Base-by-base conservation (phyloP, 352 stramenopile genomes). In the Globisporangium cystogenes region DNA sequence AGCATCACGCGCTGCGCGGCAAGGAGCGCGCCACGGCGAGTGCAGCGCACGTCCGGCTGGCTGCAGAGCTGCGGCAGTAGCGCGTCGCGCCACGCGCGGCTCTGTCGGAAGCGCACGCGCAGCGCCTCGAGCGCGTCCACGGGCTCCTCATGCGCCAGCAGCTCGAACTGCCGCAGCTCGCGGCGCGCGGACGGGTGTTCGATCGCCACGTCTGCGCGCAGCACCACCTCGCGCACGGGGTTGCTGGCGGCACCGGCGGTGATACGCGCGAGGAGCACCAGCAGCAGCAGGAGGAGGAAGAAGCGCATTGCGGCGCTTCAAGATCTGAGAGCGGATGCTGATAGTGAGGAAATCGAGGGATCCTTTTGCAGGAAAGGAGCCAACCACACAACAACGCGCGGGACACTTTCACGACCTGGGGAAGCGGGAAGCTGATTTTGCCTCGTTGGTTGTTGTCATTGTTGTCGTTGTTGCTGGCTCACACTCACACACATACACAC, bases 71-170 rank as follows among this genome's bases (percentile, higher is more conserved):
- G 68, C 35, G 67, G 51, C 15, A 85, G 48, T n/a, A 82, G 60
- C 24, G 57, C 27, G 21, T 71, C 29, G 26, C 73, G 71, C 66
- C 73, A 85, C 16, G 39, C 51, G 1, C 43, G 55, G 23, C 50
- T 64, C 26, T 83, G 69, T 14, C 47, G 37, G 47, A 82, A 68
- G 4, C 60, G 56, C 26, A 55, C 23, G 21, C 76, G 76, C 57
- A 87, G 79, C 21, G 46, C 47, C 48, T 85, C 76, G 48, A 87
- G 66, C 8, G 60, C 60, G 57, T 85, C 76, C 24, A 85, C 71
- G 20, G 76, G 76, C 42, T 85, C 76, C 29, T 81, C 57, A 16
- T 61, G 63, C 0, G 59, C 64, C 3, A 76, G 55, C 26, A 82
- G 20, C 48, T 73, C 8, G 44, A 82, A 68, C 36, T 44, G 41